Base-by-base conservation (phyloP, 2,329 filamentous ascomycete genomes). In the Bipolaris cookei region DNA sequence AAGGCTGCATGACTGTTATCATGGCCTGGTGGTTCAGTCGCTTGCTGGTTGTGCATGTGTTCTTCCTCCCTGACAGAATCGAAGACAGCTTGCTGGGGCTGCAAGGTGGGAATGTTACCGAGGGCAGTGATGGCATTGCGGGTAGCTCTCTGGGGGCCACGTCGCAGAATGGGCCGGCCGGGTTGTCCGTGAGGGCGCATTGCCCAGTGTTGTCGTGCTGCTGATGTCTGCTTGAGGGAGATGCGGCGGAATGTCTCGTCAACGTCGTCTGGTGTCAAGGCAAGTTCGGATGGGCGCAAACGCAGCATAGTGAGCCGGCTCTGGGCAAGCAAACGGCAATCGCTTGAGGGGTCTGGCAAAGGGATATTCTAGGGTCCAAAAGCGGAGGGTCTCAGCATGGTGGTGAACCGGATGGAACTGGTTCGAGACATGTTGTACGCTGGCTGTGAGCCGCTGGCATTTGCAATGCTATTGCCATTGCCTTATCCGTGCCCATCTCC, bases 251-350 rank as follows among this genome's bases (percentile, higher is more conserved):
- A 65, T 13, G 71, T 71, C 30, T 75, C 72, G 4, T 77, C 71
- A 41, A 77, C 60, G 54, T 77, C 73, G 6, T 72, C 73, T 7
- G 74, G 60, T 7, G 73, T 74, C 63, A 77, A 49, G 18, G 67
- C 69, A 38, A 77, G 72, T 60, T 77, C 75, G 43, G 75, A 73
- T 1, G 73, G 69, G 23, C 67, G 67, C 18, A 72, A 65, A 43
- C 75, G 75, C 56, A 77, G 60, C 75, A 77, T 77, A 38, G 20
- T 52, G 30, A 37, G 43, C 48, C 46, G 56, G 35, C 49, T 48
- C 45, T 14, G n/a, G 18, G 34, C 32, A 41, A 62, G 50, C 30
- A 51, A 55, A 58, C 21, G 56, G 47, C 59, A 50, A 49, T 43
- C 35, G 46, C 41, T 6, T 30, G 51, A 38, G 25, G 37, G 49